Evolutionary conservation across 129 eudicot genomes (phyloP), one percentile per base, ranked within the genome.

Genomic region (Chrysanthemum makinoi): DNA sequence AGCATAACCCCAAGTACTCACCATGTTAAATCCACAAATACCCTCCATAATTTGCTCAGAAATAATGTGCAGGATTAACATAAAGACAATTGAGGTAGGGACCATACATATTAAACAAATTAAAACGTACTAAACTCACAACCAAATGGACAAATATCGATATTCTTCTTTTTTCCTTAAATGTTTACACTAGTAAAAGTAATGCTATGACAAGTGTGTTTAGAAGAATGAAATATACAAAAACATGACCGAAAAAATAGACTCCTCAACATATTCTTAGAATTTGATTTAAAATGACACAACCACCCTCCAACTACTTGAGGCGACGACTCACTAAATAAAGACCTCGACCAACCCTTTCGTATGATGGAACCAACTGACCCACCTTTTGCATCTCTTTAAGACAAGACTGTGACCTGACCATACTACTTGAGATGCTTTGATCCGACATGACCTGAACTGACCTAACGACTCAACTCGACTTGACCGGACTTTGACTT

Each of bases 401-500:
- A 66, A 8, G 54, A 76, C 63, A 58, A 52, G 69, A 68, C 80
- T 47, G 22, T 62, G 71, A 60, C 85, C 68, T 62, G 61, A 77
- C 82, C 77, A 57, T 47, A 69, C 65, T 58, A 73, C 78, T 33
- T 58, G 69, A 79, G 83, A 69, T 69, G 88, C 78, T 68, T 65
- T 56, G 84, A 83, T 48, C 87, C 46, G 46, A 39, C 46, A 55
- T 3, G 81, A 84, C 80, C 74, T 72, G 72, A 76, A 78, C 64
- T 51, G 22, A 76, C 89, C 75, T 33, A 6, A 78, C 51, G 68
- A 76, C 80, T 47, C 35, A 76, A 82, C n/a, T 74, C 8, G 80
- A 83, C 84, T 52, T 62, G 79, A 77, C 84, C 79, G 17, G 87
- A 82, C 94, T 47, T 69, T 84, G 82, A 89, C 65, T 58, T 75